Conservation (phyloP, 306 rosid species). For the Quercus dentata region DNA sequence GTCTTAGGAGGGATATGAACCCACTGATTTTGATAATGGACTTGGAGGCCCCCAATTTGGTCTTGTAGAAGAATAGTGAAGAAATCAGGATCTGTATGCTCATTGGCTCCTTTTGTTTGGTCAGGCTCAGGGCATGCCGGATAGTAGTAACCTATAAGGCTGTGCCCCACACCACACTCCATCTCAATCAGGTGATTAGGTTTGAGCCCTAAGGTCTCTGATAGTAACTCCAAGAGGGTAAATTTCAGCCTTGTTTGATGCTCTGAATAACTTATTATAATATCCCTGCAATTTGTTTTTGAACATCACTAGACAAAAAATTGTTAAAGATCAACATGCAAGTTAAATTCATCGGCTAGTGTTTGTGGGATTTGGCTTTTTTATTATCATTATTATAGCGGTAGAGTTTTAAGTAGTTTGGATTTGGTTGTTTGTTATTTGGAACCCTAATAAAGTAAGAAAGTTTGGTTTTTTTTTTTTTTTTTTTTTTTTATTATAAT, state of each 20-base stretch:
- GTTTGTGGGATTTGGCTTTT: no score
- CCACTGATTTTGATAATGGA: slow-evolving; percentile 32
- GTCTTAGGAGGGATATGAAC: slow-evolving; percentile 33
- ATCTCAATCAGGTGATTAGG: slow-evolving; percentile 36
- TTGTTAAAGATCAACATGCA: no score
- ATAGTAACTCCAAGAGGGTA: slow-evolving; percentile 39
- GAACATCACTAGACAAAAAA: not conserved
- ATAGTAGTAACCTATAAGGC: slow-evolving; percentile 41
- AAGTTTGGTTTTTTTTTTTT: no score
- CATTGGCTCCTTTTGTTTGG: slow-evolving; percentile 33
- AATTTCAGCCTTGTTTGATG: slow-evolving; percentile 27
- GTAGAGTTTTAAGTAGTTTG: no score
- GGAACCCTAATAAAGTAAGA: no score
- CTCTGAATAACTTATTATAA: slow-evolving; percentile 31
- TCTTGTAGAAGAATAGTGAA: slow-evolving; percentile 57
- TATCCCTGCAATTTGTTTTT: slow-evolving; percentile 28
- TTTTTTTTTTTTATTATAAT: no score
- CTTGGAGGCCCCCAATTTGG: slow-evolving; percentile 52
- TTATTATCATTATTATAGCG: no score
- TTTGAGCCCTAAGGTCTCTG: slow-evolving; percentile 55
- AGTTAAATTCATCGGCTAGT: no score
- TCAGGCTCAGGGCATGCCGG: slow-evolving; percentile 68
- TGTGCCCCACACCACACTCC: slow-evolving; percentile 42
- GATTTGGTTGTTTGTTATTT: no score
- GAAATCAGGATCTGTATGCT: slow-evolving; percentile 51